Evolutionary conservation across 345 rosid genomes (phyloP).

Genomic region (Citrus sinensis): DVS_A1.0 CM039167.1:11008001-11008500

Average conservation of each 20-base stretch:
- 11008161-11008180: background rate
- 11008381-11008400: background rate
- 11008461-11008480: slow-evolving; percentile 79
- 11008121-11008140: background rate
- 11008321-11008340: background rate
- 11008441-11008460: slow-evolving; percentile 69
- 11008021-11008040: slow-evolving; percentile 37
- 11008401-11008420: background rate
- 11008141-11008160: background rate
- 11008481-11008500: slow-evolving; percentile 74
- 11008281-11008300: slow-evolving; percentile 83
- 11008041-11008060: slow-evolving; percentile 52
- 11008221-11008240: slow-evolving; percentile 83
- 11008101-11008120: slow-evolving; percentile 57
- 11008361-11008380: background rate
- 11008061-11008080: slow-evolving; percentile 60
- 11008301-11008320: slow-evolving; percentile 25
- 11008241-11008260: slow-evolving; percentile 79
- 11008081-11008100: slow-evolving; percentile 64
- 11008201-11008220: slow-evolving; percentile 23
- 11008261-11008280: slow-evolving; percentile 85
- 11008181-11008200: background rate
- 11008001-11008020: slow-evolving; percentile 32
- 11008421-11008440: slow-evolving; percentile 60
- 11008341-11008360: background rate